A percentile compares a stretch with the other conserved stretches of the same genome.
Evolutionary conservation across 768 basidiomycete genomes (phyloP).

Genomic region (Boletus subcaerulescens): DNA sequence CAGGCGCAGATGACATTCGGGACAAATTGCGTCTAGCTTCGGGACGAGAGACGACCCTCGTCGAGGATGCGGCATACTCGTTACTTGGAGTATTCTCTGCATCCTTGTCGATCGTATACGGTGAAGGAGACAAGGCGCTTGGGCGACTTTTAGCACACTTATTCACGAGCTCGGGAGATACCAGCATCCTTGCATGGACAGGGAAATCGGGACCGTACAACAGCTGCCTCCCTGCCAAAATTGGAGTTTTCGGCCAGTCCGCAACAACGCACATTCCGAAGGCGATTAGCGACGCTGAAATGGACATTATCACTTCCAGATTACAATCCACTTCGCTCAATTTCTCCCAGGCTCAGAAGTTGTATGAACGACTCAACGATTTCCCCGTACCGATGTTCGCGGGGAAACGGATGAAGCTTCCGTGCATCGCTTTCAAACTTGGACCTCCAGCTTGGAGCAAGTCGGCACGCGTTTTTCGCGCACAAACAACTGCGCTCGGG

Average conservation of each 20-base stretch:
- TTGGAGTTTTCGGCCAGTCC: not conserved
- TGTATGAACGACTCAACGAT: not conserved
- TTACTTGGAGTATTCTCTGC: not conserved
- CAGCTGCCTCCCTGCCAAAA: conserved; percentile 2
- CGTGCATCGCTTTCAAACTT: not conserved
- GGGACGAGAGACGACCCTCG: not conserved
- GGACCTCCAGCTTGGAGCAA: not conserved
- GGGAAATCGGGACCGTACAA: not conserved
- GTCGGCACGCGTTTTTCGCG: not conserved
- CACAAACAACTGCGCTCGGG: conserved; percentile 1
- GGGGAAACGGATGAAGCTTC: not conserved
- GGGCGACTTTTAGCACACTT: conserved; percentile 1
- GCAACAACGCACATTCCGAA: not conserved
- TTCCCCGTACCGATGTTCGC: not conserved
- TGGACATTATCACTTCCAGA: not conserved
- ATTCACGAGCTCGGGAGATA: conserved; percentile 1
- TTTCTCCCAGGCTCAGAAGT: not conserved
- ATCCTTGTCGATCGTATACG: conserved; percentile 1
- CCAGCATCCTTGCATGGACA: conserved; percentile 6
- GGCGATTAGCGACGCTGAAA: not conserved
- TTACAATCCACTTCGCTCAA: not conserved
- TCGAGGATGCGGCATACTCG: conserved; percentile 6
- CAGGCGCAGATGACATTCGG: not conserved
- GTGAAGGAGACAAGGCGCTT: conserved; percentile 1
- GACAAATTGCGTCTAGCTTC: conserved; percentile 2